phyloP scores from a whole-genome alignment of 352 stramenopile species.

The Phytophthora citrophthora region DNA sequence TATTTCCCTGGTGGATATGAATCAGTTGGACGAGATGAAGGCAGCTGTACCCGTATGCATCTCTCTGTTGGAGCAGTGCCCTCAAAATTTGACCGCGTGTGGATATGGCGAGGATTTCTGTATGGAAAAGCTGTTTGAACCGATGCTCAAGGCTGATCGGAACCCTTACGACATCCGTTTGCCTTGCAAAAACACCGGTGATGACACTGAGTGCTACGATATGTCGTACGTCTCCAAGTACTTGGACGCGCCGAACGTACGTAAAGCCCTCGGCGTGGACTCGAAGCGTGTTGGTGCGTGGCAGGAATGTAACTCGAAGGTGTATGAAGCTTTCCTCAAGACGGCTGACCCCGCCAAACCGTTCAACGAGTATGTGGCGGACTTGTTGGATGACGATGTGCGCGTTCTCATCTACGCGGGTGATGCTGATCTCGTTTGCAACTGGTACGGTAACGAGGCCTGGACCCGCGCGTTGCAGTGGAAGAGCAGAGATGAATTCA shows the following conservation, averaged over 20 bases:
- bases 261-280: conserved; percentile 43
- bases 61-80: conserved; percentile 34
- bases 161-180: conserved; percentile 65
- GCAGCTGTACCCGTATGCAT: conserved; percentile 26
- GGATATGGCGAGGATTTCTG: conserved; percentile 55
- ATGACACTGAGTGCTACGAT: conserved; percentile 51
- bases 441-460: conserved; percentile 94
- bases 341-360: conserved; percentile 90
- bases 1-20: conserved; percentile 50
- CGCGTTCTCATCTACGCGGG: conserved; percentile 95
- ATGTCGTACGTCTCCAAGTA: conserved; percentile 72
- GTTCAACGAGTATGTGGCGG: conserved; percentile 80
- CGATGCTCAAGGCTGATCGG: conserved; percentile 35
- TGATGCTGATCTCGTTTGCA: conserved; percentile 94
- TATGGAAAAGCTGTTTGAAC: conserved; percentile 50
- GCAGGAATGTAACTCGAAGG: conserved; percentile 92
- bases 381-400: conserved; percentile 76
- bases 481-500: conserved; percentile 87
- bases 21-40: conserved; percentile 45
- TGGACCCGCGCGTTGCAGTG: conserved; percentile 93
- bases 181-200: conserved; percentile 32
- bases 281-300: conserved; percentile 56
- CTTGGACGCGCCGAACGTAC: conserved; percentile 52
- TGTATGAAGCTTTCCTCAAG: conserved; percentile 84
- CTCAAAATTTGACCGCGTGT: conserved; percentile 43